Base-by-base conservation (phyloP, 192 early-diverging fungal species). In the Powellomyces hirtus region DNA sequence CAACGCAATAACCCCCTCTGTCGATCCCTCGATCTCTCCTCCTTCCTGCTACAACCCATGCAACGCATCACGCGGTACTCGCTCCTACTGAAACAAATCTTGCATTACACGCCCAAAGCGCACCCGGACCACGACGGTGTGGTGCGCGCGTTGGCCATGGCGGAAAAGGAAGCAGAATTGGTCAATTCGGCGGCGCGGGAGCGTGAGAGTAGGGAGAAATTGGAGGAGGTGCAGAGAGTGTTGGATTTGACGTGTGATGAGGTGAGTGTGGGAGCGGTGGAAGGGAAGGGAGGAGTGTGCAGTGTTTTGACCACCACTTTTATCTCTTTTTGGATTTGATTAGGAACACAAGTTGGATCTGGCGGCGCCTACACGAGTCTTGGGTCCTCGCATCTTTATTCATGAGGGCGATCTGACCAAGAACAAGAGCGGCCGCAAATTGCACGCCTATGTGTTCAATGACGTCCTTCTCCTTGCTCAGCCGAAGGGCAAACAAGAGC, bases 381-480 rank as follows among this genome's bases (percentile, higher is more conserved):
- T 91, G 22, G 86, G 87, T 3, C 67, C 68, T 8, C 76, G 92
- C 37, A 74, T 81, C 55, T 87, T 89, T 55, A 72, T 93, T 10
- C 81, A 86, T 59, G 90, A 94, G 44, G 91, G 92, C 34, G 57
- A 68, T 24, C 72, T 94, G 8, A 66, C 78, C 18, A 94, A 94
- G 69, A 79, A 83, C 16, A 94, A 93, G 55, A 90, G 89, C 62
- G 89, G 89, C 13, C 77, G 91, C 30, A 91, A 89, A 61, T 75
- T 94, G 1, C 81, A 89, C 65, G 89, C 66, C 18, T 85, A 77
- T 67, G 58, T 86, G 30, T 83, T 86, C 70, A 85, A 76, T 36
- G 85, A 86, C 62, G 66, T 86, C 57, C 60, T 86, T 7, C 36
- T 86, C 51, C 34, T 94, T 6, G 80, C 79, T 7, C 78, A 87